Conservation (phyloP, 495 filamentous ascomycete genomes). For the Cercophora newfieldiana region DNA sequence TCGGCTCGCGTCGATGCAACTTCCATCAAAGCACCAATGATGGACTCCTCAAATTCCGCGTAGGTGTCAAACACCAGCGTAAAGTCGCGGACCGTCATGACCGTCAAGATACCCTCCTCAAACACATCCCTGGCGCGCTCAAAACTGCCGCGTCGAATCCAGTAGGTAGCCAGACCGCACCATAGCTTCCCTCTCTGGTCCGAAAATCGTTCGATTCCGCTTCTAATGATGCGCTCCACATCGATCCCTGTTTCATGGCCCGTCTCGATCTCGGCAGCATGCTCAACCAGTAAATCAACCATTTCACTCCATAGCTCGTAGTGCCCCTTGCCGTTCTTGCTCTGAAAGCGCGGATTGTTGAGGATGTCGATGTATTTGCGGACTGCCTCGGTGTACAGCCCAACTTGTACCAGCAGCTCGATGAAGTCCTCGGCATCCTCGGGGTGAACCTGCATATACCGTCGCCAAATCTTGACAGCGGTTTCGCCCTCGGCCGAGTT, state of each 20-base stretch:
- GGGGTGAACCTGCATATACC: constrained; percentile 97
- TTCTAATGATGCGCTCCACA: constrained; percentile 90
- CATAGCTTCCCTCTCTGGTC: constrained; percentile 97
- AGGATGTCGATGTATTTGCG: constrained; percentile 91
- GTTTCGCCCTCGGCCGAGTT: constrained; percentile 90
- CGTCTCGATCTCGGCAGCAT: constrained; percentile 82
- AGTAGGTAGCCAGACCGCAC: constrained; percentile 94
- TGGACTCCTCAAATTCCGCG: constrained; percentile 93
- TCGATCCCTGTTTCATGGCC: constrained; percentile 78
- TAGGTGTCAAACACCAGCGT: constrained; percentile 96
- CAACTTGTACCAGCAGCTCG: constrained; percentile 77
- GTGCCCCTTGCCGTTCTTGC: constrained; percentile 89
- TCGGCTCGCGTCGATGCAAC: constrained; percentile 77
- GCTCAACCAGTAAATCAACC: constrained; percentile 93
- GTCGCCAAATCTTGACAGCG: constrained; percentile 87
- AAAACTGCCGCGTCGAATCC: constrained; percentile 90
- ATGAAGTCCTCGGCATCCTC: constrained; percentile 96
- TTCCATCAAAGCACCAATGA: constrained; percentile 90
- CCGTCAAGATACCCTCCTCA: constrained; percentile 95
- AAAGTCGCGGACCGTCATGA: constrained; percentile 99
- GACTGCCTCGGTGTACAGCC: constrained; percentile 87
- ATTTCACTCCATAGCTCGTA: constrained; percentile 98
- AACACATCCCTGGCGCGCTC: constrained; percentile 88
- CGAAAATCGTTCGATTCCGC: constrained; percentile 87
- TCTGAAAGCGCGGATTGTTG: constrained; percentile 87